Evolutionary conservation across 1,284 basidiomycete species (phyloP), one percentile per base, ranked within the genome.

Genomic region (Mycena sp.): DNA sequence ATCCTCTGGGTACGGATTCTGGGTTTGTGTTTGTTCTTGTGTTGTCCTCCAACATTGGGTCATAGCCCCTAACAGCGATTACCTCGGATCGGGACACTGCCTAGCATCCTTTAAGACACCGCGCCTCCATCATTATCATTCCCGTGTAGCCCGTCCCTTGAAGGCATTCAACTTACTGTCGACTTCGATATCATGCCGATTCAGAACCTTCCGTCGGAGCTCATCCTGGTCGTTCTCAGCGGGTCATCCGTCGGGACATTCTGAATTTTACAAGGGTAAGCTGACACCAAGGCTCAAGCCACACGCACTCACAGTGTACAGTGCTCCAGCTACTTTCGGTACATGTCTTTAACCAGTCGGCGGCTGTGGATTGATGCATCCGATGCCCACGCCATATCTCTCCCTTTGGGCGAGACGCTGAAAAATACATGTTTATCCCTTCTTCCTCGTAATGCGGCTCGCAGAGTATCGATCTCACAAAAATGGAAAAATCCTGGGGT

Each of bases 331-430:
- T 56, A 63, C 32, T 53, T 66, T 17, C 64, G 64, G 7, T 25
- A 17, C 23, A 56, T 66, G 46, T 60, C 56, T 7, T 26, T 63
- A 28, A 30, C 48, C 17, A 28, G 63, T 43, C 61, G 61, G 23
- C 21, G n/a, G 1, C 46, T 66, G 35, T 66, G 64, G 64, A 28
- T 52, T 4, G 41, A 54, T 17, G 64, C 64, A 1, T 56, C 19
- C 14, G 64, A 63, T 26, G 30, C 60, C 0, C 56, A 59, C 43
- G 55, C 38, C 25, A 44, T 66, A 14, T 26, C 29, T 28, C 52
- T 66, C 53, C 61, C 60, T 6, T 17, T 53, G 16, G 57, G 60
- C 53, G 56, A 66, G 43, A 66, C 64, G 48, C 60, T 66, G 32
- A 49, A 57, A 23, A 63, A 57, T 21, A 55, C 49, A 32, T 17